Evolutionary conservation across 1,284 basidiomycete genomes (phyloP).

Genomic region (Microstroma glucosiphilum): DNA sequence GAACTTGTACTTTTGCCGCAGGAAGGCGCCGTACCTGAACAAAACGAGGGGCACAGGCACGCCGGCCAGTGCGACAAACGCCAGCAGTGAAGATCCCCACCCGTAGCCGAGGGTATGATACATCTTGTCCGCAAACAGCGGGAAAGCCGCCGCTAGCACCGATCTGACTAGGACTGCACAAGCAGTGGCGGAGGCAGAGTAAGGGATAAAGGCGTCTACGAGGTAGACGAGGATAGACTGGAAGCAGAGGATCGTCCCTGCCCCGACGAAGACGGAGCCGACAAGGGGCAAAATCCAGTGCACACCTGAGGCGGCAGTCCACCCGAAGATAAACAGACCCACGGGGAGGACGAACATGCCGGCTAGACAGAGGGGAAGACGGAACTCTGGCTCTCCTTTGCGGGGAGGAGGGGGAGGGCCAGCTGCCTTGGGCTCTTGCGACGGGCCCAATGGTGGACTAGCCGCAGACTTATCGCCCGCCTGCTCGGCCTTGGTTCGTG

Average conservation of each 20-base stretch:
- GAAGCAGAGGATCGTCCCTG: slow-evolving; percentile 52
- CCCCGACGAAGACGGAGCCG: slow-evolving; percentile 35
- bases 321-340: slow-evolving; percentile 52
- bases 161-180: slow-evolving; percentile 49
- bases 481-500: neutral
- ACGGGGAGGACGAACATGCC: slow-evolving; percentile 55
- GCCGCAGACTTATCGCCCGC: slow-evolving; percentile 2
- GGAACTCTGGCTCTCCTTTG: slow-evolving; percentile 35
- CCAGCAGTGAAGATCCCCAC: slow-evolving; percentile 53
- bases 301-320: slow-evolving; percentile 26
- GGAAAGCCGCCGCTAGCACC: slow-evolving; percentile 52
- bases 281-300: slow-evolving; percentile 34
- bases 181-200: slow-evolving; percentile 53
- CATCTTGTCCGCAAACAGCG: slow-evolving; percentile 52
- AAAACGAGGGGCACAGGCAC: slow-evolving; percentile 53
- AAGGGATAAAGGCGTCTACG: slow-evolving; percentile 55
- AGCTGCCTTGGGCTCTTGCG: neutral
- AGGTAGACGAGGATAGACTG: slow-evolving; percentile 53
- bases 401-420: neutral
- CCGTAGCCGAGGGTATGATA: slow-evolving; percentile 54
- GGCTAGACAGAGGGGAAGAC: slow-evolving; percentile 52
- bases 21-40: slow-evolving; percentile 51
- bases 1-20: slow-evolving; percentile 41
- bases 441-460: neutral
- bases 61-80: slow-evolving; percentile 50